phyloP scores from a whole-genome alignment of 176 grass and related monocot species.

The Carex cristatella region DNA sequence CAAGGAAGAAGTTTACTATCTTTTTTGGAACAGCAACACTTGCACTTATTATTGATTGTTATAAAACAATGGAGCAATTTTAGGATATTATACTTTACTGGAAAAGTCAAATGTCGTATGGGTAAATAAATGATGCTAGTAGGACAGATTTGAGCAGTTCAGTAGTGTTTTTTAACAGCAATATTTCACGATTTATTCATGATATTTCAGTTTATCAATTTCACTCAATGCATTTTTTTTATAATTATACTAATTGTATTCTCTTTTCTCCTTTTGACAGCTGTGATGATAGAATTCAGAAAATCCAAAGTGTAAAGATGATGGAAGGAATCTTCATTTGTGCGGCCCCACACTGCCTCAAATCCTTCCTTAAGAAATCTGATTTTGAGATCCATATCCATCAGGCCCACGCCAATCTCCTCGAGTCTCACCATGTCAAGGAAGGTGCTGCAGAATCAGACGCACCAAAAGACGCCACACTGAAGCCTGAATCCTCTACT shows the following conservation, averaged over 20 bases:
- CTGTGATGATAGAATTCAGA: conserved; percentile 95
- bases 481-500: conserved; percentile 72
- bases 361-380: conserved; percentile 75
- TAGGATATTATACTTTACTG: neutral
- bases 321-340: conserved; percentile 98
- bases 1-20: neutral
- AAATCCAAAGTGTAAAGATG: conserved; percentile 93
- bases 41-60: neutral
- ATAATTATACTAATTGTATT: neutral
- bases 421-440: conserved; percentile 42
- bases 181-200: neutral
- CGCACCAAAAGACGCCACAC: conserved; percentile 41
- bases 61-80: neutral
- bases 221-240: neutral
- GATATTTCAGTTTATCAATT: neutral
- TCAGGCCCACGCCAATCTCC: conserved; percentile 56
- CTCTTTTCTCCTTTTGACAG: conserved; percentile 44
- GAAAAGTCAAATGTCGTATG: neutral
- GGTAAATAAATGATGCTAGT: neutral
- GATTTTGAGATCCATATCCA: conserved; percentile 77
- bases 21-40: neutral
- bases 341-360: conserved; percentile 89
- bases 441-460: conserved; percentile 55
- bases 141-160: neutral
- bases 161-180: neutral